Evolutionary conservation across 352 stramenopile genomes (phyloP), one percentile per base, ranked within the genome.

Genomic region (Phytophthora capsici): DNA sequence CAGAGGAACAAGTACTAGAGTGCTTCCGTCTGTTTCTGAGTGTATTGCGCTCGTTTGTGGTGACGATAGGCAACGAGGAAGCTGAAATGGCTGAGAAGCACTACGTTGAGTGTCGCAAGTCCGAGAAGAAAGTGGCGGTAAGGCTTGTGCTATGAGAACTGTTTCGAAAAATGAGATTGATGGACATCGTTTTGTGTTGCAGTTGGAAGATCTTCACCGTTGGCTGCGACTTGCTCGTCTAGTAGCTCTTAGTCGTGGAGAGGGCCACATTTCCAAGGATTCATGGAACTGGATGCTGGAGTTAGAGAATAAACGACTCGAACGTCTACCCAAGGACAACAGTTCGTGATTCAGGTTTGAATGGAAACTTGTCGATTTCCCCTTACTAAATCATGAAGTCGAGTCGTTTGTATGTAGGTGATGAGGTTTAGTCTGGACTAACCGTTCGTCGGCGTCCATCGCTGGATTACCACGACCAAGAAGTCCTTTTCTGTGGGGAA

Each of bases 401-500:
- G 23, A 38, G 46, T 46, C 26, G 14, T 53, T 36, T 60, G 28
- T 47, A 26, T 41, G 26, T 19, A 51, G 47, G 25, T 58, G 13
- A 20, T 19, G 14, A 17, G 32, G 26, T 28, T 26, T n/a, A 6
- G 3, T 38, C 1, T 8, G 23, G 10, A 16, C 55, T 69, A 79
- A 37, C 45, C 66, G 34, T 57, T 86, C 26, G 60, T 75, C 26
- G 88, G 89, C 41, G 73, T 82, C 95, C 94, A 98, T 63, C 91
- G 90, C 66, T 98, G 95, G 50, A 98, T 97, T 14, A 98, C 87
- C 25, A 98, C 92, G 26, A 98, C 90, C 16, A 98, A 76, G 59
- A 98, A 98, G 46, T 98, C 91, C 48, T 86, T 83, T 68, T 98
- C 93, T 95, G 59, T 40, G 26, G 9, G 8, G 12, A 44, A 22